phyloP scores from a whole-genome alignment of 2,329 filamentous ascomycete genomes.

The Alternaria novae-zelandiae region DNA sequence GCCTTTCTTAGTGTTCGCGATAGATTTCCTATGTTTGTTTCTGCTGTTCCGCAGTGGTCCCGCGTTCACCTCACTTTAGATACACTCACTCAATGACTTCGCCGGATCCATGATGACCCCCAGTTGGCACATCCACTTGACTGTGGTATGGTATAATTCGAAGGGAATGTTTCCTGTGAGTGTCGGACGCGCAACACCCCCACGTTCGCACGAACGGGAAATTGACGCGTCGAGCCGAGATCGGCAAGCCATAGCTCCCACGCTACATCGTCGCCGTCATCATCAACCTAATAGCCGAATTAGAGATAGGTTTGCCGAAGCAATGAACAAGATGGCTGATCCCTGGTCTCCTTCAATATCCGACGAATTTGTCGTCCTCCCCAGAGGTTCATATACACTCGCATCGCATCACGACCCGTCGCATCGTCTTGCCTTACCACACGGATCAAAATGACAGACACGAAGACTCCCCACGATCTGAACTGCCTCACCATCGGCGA shows the following conservation, averaged over 20 bases:
- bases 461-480: constrained; percentile 24
- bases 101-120: too few relatives aligned
- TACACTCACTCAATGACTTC: too few relatives aligned
- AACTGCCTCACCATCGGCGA: constrained; percentile 38
- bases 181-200: too few relatives aligned
- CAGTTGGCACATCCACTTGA: too few relatives aligned
- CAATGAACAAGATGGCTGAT: neutral
- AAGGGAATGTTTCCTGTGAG: too few relatives aligned
- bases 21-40: too few relatives aligned
- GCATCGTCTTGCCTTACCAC: neutral
- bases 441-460: constrained; percentile 17
- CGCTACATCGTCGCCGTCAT: constrained; percentile 20
- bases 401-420: neutral
- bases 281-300: constrained; percentile 13
- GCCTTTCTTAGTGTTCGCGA: too few relatives aligned
- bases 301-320: neutral
- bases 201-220: constrained; percentile 7
- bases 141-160: too few relatives aligned
- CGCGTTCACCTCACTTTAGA: too few relatives aligned
- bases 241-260: constrained; percentile 15
- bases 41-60: too few relatives aligned
- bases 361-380: neutral
- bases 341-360: neutral
- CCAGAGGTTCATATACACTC: neutral
- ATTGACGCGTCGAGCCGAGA: constrained; percentile 10